Percentiles rank a stretch among this genome's conserved stretches.
phyloP scores from a whole-genome alignment of 1,284 basidiomycete species.

The Phlebopus sp. region DNA sequence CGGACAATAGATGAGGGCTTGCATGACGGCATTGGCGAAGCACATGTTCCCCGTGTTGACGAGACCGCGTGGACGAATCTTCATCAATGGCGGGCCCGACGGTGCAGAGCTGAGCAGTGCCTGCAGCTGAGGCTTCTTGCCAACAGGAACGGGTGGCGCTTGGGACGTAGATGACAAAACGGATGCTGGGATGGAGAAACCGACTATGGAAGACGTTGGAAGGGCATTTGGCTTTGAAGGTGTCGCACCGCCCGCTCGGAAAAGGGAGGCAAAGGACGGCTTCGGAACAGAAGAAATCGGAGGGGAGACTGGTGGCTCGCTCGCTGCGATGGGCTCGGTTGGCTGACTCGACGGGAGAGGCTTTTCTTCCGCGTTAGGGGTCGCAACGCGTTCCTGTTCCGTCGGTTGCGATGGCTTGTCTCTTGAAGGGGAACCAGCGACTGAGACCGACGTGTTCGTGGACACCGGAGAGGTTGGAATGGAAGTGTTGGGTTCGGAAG shows the following conservation, averaged over 20 bases:
- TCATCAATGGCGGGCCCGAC: conserved; percentile 25
- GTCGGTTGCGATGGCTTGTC: conserved; percentile 10
- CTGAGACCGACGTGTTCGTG: conserved; percentile 57
- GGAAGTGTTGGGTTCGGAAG: conserved; percentile 44
- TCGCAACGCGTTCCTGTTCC: conserved; percentile 15
- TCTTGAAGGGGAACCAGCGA: conserved; percentile 27
- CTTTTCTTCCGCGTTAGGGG: conserved; percentile 13
- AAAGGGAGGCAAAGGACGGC: conserved; percentile 73
- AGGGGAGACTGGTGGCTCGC: conserved; percentile 10
- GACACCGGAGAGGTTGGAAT: conserved; percentile 58
- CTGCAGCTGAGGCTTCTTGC: conserved; percentile 55
- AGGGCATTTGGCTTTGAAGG: conserved; percentile 43
- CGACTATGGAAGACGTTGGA: conserved; percentile 63
- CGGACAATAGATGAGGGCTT: conserved; percentile 86
- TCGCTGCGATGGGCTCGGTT: not conserved
- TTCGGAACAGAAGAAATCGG: conserved; percentile 29
- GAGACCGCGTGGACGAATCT: conserved; percentile 75
- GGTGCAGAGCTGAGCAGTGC: conserved; percentile 54
- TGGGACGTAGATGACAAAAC: conserved; percentile 20
- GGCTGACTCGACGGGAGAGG: not conserved
- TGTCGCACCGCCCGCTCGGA: conserved; percentile 44
- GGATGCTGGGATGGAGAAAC: conserved; percentile 61
- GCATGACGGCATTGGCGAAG: conserved; percentile 93
- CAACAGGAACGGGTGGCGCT: conserved; percentile 37
- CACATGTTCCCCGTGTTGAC: conserved; percentile 98